Conservation (phyloP, 2,329 filamentous ascomycete genomes). For the Penicillium sp. region DNA sequence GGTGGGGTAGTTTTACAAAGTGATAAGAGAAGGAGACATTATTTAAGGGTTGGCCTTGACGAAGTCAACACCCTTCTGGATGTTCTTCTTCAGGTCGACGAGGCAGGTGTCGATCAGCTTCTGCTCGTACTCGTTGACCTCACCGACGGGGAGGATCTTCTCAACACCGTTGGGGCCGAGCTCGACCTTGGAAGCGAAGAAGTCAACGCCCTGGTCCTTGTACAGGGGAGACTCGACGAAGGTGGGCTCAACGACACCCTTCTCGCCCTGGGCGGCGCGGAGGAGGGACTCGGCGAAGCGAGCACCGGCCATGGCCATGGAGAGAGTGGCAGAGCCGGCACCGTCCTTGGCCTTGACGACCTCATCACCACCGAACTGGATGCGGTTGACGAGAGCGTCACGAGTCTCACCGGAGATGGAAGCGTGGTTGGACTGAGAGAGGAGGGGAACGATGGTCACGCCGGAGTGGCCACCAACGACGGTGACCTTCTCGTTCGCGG, state of each 20-base stretch:
- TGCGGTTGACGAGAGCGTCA: constrained; percentile 77
- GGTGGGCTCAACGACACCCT: constrained; percentile 90
- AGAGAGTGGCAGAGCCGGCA: constrained; percentile 92
- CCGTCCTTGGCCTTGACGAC: constrained; percentile 99
- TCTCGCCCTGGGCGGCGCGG: constrained; percentile 86
- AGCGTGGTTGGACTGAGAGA: constrained; percentile 86
- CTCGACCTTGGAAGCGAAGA: constrained; percentile 94
- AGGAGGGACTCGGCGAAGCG: constrained; percentile 85
- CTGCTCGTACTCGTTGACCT: constrained; percentile 79
- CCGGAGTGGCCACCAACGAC: constrained; percentile 97
- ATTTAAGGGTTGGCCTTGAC: constrained; percentile 53
- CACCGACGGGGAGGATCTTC: constrained; percentile 84
- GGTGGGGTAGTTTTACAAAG: constrained; percentile 18
- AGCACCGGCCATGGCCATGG: constrained; percentile 94
- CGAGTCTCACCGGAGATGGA: constrained; percentile 71
- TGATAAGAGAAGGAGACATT: neutral
- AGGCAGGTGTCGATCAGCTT: constrained; percentile 81
- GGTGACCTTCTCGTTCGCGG: constrained; percentile 86
- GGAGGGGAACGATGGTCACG: constrained; percentile 95
- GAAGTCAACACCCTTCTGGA: constrained; percentile 70
- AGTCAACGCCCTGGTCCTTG: constrained; percentile 97
- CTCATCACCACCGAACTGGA: constrained; percentile 98
- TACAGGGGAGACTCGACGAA: constrained; percentile 96
- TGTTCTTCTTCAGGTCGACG: constrained; percentile 66
- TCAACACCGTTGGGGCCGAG: constrained; percentile 93